A percentile compares a stretch with the other conserved stretches of the same genome.
Conservation (phyloP, 1,284 basidiomycete genomes). For the Apiotrichum montevideense region DNA sequence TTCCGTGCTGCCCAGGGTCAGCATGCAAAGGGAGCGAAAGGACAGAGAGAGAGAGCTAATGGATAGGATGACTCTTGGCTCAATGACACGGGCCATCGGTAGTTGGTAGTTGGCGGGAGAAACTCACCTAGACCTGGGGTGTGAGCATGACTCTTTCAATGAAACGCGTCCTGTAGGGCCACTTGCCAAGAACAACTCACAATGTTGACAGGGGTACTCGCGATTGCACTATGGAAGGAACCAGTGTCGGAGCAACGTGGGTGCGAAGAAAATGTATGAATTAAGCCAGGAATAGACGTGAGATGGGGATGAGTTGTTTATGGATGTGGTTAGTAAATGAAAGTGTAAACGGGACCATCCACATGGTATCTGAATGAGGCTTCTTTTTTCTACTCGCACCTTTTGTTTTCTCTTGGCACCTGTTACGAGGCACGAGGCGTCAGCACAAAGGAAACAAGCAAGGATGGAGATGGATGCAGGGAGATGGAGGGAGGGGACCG, state of each 20-base stretch:
- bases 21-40: neutral
- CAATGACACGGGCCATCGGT: too few species aligned
- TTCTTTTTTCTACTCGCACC: constrained; percentile 15
- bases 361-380: neutral
- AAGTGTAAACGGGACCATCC: too few species aligned
- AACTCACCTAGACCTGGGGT: constrained; percentile 24
- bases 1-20: constrained; percentile 34
- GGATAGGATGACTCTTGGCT: neutral
- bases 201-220: constrained; percentile 48
- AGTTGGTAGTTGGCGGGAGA: too few species aligned
- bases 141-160: neutral
- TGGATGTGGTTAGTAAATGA: too few species aligned
- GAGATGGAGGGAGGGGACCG: neutral
- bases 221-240: constrained; percentile 37
- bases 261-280: too few species aligned
- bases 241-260: neutral
- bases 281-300: too few species aligned
- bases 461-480: too few species aligned
- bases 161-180: too few species aligned
- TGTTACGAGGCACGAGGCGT: constrained; percentile 10
- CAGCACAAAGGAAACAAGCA: neutral
- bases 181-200: constrained; percentile 20
- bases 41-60: neutral
- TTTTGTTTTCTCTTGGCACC: constrained; percentile 46
- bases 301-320: too few species aligned